These are phyloP conservation scores for Phenoliferia sp. DNA, from an alignment of 1,284 basidiomycete genomes.

Conservation along the genomic window DNA sequence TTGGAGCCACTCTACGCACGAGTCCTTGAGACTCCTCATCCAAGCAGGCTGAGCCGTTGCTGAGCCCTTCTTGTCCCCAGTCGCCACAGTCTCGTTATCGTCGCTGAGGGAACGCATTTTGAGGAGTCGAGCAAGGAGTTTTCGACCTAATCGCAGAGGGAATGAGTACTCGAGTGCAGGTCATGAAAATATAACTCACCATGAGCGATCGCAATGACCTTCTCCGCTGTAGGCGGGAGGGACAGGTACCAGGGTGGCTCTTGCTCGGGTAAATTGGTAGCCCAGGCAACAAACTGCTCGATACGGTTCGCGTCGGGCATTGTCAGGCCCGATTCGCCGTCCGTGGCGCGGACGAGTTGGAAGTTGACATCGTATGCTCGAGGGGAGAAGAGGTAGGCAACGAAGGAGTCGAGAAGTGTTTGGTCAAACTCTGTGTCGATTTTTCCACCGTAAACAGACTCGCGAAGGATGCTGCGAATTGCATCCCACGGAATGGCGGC, in stretches of 20 bases:
- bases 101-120: conserved; percentile 88
- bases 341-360: conserved; percentile 58
- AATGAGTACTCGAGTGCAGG: conserved; percentile 14
- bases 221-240: conserved; percentile 81
- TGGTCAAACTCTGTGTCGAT: conserved; percentile 93
- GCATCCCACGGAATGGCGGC: conserved; percentile 88
- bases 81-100: conserved; percentile 69
- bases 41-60: conserved; percentile 70
- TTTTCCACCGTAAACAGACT: conserved; percentile 84
- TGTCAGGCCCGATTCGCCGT: conserved; percentile 52
- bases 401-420: conserved; percentile 81
- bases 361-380: conserved; percentile 87
- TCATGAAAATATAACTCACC: conserved; percentile 51
- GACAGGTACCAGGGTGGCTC: conserved; percentile 83
- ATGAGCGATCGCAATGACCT: conserved; percentile 82
- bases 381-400: conserved; percentile 79
- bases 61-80: conserved; percentile 51
- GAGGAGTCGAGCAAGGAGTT: conserved; percentile 73
- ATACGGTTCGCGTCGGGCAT: conserved; percentile 87
- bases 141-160: conserved; percentile 58
- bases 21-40: conserved; percentile 78
- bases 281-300: conserved; percentile 84
- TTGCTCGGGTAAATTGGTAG: conserved; percentile 58
- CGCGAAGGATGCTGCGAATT: conserved; percentile 80
- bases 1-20: conserved; percentile 75